These are phyloP conservation scores for Lagerstroemia fauriei DNA, from an alignment of 441 rosid genomes.

Conservation along the genomic window DNA sequence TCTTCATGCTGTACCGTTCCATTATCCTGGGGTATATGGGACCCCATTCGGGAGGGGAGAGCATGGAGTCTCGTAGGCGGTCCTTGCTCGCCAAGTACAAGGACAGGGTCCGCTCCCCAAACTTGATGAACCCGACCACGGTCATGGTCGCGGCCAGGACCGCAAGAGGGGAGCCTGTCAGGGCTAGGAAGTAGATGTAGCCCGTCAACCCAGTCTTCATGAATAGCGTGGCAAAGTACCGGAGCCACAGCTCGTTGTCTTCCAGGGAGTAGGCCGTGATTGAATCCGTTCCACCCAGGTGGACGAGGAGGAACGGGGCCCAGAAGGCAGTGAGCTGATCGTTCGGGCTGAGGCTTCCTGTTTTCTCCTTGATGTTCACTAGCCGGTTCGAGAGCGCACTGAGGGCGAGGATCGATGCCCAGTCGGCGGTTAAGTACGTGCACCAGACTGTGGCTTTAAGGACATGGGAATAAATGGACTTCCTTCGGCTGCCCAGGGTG, in stretches of 20 bases:
- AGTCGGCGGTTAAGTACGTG: conserved; percentile 42
- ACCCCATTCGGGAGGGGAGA: conserved; percentile 29
- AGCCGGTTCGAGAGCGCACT: conserved; percentile 35
- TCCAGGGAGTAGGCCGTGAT: conserved; percentile 43
- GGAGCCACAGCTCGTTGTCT: conserved; percentile 49
- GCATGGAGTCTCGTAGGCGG: conserved; percentile 30
- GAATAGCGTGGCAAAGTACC: conserved; percentile 35
- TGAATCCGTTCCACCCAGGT: conserved; percentile 47
- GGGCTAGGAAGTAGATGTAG: conserved; percentile 35
- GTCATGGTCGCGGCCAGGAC: conserved; percentile 28
- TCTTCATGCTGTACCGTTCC: conserved; percentile 24
- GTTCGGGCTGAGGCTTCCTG: not conserved
- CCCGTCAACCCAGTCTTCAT: conserved; percentile 22
- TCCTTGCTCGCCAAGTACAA: conserved; percentile 35
- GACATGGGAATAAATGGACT: conserved; percentile 8
- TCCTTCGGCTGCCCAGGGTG: conserved; percentile 31
- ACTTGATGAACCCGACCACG: conserved; percentile 37
- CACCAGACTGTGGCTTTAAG: conserved; percentile 31
- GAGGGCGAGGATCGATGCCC: conserved; percentile 28
- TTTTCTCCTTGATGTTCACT: conserved; percentile 1
- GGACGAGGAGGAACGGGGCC: conserved; percentile 47
- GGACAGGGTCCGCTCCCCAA: conserved; percentile 37
- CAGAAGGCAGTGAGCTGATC: conserved; percentile 35
- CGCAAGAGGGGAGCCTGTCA: conserved; percentile 16
- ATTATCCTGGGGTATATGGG: conserved; percentile 27